These are phyloP conservation scores for Cladosporium velox DNA, from an alignment of 2,329 filamentous ascomycete species.

Conservation along the genomic window DNA sequence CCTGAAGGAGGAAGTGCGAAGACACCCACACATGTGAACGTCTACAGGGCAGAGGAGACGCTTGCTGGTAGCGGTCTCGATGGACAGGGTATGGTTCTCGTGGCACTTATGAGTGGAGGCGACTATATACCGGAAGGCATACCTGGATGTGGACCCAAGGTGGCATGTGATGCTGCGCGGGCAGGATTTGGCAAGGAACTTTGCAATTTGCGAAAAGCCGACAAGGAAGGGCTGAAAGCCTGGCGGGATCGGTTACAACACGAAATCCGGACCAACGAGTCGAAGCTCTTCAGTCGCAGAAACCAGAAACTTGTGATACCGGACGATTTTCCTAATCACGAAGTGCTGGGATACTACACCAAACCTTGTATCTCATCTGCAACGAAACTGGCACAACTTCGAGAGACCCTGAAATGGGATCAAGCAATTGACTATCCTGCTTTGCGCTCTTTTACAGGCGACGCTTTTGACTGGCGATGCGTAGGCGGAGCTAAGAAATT, in stretches of 20 bases:
- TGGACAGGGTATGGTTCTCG: constrained; percentile 85
- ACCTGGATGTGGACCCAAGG: constrained; percentile 80
- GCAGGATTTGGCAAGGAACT: constrained; percentile 82
- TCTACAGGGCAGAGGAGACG: constrained; percentile 69
- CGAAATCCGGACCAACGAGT: constrained; percentile 82
- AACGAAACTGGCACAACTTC: constrained; percentile 58
- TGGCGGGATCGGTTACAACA: constrained; percentile 75
- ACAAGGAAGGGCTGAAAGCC: constrained; percentile 59
- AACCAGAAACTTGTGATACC: constrained; percentile 76
- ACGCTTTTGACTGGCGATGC: constrained; percentile 85
- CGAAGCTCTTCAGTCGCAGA: constrained; percentile 73
- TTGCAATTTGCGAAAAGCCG: constrained; percentile 63
- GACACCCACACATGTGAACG: constrained; percentile 78
- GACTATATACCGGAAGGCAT: constrained; percentile 91
- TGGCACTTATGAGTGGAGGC: constrained; percentile 92
- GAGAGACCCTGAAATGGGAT: constrained; percentile 60
- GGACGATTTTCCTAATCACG: constrained; percentile 74
- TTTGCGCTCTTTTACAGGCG: constrained; percentile 71
- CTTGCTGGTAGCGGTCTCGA: constrained; percentile 65
- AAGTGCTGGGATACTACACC: constrained; percentile 83
- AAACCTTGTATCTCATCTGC: constrained; percentile 76
- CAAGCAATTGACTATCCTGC: constrained; percentile 64
- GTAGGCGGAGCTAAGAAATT: constrained; percentile 80
- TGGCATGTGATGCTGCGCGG: constrained; percentile 85
- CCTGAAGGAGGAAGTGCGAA: constrained; percentile 61